A percentile compares a stretch with the other conserved stretches of the same genome.
Conservation (phyloP, 495 filamentous ascomycete genomes). For the Lentithecium fluviatile region DNA sequence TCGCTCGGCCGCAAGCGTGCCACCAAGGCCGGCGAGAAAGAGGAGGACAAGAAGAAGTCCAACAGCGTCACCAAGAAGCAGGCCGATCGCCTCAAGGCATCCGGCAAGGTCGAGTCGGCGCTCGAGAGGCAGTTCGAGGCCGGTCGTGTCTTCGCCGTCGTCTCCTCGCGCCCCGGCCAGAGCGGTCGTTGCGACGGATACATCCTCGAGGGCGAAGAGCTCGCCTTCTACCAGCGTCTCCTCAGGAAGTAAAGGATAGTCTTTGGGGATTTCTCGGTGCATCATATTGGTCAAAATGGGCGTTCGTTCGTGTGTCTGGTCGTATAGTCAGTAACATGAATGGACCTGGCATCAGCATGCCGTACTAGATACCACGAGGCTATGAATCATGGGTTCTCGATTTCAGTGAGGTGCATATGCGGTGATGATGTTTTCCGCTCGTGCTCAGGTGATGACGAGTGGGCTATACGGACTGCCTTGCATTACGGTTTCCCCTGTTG, state of each 20-base stretch:
- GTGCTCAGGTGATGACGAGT: no score
- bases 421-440: no score
- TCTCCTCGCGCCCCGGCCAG: constrained; percentile 92
- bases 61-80: constrained; percentile 95
- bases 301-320: constrained; percentile 34
- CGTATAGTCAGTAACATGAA: constrained; percentile 28
- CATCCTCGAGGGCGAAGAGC: constrained; percentile 97
- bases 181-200: constrained; percentile 94
- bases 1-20: constrained; percentile 82
- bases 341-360: constrained; percentile 23
- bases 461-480: no score
- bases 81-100: constrained; percentile 71
- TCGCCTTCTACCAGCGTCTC: constrained; percentile 98
- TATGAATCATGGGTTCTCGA: constrained; percentile 6
- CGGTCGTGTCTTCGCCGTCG: constrained; percentile 89
- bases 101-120: constrained; percentile 87
- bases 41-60: constrained; percentile 53
- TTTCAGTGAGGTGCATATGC: constrained; percentile 1
- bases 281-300: constrained; percentile 32
- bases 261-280: constrained; percentile 26
- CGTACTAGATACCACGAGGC: constrained; percentile 30
- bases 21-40: constrained; percentile 49
- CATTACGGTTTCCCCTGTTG: no score
- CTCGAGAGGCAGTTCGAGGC: constrained; percentile 99
- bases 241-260: constrained; percentile 81